A percentile compares a stretch with the other conserved stretches of the same genome.
Conservation (phyloP, 75 land plant species). For the Chamaecyparis obtusa region DNA sequence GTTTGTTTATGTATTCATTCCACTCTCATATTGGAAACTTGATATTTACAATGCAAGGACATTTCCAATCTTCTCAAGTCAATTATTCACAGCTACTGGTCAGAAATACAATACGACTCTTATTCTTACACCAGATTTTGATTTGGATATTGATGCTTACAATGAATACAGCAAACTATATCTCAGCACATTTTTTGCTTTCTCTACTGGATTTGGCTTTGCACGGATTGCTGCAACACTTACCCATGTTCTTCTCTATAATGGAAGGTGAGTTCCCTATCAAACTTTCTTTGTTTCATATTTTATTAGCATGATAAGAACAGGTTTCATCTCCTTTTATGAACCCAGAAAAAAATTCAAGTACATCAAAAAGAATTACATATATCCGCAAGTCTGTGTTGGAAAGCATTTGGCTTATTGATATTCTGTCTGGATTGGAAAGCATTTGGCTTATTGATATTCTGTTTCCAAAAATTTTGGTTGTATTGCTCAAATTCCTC, state of each 20-base stretch:
- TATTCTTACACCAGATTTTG: constrained; percentile 14
- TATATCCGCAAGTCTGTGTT: not conserved
- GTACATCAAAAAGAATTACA: not conserved
- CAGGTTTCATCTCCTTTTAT: not conserved
- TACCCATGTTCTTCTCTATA: constrained; percentile 30
- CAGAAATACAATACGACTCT: constrained; percentile 12
- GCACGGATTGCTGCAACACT: constrained; percentile 32
- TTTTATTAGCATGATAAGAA: not conserved
- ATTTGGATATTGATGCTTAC: constrained; percentile 20
- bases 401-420: no score
- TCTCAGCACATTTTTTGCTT: constrained; percentile 29
- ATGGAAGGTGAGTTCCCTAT: constrained; percentile 20
- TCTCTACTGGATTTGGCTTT: constrained; percentile 34
- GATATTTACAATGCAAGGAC: constrained; percentile 28
- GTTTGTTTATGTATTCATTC: constrained; percentile 23
- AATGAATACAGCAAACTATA: constrained; percentile 12
- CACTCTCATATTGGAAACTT: constrained; percentile 17
- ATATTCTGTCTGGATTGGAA: not conserved
- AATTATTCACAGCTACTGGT: constrained; percentile 21
- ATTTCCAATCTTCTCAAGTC: constrained; percentile 32
- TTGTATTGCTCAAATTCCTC: not conserved
- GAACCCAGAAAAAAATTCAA: no score
- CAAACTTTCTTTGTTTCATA: not conserved
- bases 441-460: no score
- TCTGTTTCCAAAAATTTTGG: not conserved